Evolutionary conservation across 371 early-diverging fungal genomes (phyloP), one percentile per base, ranked within the genome.

Genomic region (Vairimorpha ceranae): DNA sequence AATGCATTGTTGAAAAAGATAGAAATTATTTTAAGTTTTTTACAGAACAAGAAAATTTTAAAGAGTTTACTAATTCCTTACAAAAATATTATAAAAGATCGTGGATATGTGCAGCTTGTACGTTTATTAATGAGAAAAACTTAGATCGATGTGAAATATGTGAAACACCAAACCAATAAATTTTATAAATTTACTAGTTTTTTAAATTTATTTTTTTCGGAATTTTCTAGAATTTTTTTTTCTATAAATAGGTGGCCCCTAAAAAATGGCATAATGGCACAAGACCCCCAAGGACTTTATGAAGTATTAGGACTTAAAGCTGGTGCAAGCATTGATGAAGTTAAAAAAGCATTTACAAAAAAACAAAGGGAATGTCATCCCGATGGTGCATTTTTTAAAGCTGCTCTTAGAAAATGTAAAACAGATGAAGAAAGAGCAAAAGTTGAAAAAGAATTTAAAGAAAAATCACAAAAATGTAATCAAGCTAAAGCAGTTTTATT

Each of bases 51-150:
- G 25, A 66, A 32, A 72, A 76, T n/a, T 76, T 71, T 41, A 45
- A 30, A 32, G 38, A 33, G 6, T 65, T 73, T 58, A 38, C 74
- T 70, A 75, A 43, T 43, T 59, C 4, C 72, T 80, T 46, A 80
- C 78, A 25, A 69, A 81, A 63, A 79, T 60, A 45, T 51, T 36
- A 15, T 60, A 71, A 29, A 76, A 77, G 14, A 61, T 74, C 12
- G 30, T 89, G 92, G 87, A 85, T 87, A 10, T 95, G 96, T 84
- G 85, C 87, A 74, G 90, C 92, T 78, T 94, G 96, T 83, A 95
- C 96, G 12, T 93, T 88, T 86, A 81, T 85, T 19, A 95, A 95
- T 80, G 81, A 86, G 29, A 81, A 84, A 15, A 79, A 85, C 0
- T 77, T 84, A 32, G 86, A 85, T 65, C 87, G 82, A 64, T 95